Percentiles rank a stretch among this genome's conserved stretches.
Evolutionary conservation across 306 rosid species (phyloP).

Genomic region (Adenanthera pavonina): DNA sequence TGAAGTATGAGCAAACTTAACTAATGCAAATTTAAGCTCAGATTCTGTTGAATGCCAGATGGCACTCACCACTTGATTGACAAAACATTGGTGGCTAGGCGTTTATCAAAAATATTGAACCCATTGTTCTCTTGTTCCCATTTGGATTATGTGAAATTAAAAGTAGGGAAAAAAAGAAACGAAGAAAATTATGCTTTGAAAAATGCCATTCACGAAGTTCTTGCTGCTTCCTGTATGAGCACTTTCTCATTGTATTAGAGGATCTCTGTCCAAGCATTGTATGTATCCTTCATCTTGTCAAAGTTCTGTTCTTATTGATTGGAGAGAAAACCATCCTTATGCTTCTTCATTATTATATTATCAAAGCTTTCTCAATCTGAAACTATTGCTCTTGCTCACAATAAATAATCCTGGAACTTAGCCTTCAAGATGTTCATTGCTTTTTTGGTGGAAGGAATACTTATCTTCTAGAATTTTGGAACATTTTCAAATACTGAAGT

Average conservation of each 20-base stretch:
- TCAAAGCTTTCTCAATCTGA: conserved; percentile 8
- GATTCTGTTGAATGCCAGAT: conserved; percentile 40
- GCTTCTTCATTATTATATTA: conserved; percentile 6
- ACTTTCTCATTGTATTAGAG: conserved; percentile 27
- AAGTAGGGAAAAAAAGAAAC: conserved; percentile 2
- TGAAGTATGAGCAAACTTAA: conserved; percentile 46
- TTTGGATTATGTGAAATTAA: conserved; percentile 29
- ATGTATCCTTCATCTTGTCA: conserved; percentile 33
- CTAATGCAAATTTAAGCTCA: conserved; percentile 41
- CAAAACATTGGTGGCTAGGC: conserved; percentile 39
- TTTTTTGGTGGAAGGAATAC: conserved; percentile 21
- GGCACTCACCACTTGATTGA: conserved; percentile 37
- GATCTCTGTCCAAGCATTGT: conserved; percentile 39
- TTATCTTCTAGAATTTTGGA: not conserved
- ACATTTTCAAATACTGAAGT: conserved; percentile 38
- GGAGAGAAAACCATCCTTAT: conserved; percentile 2
- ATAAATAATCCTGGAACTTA: conserved; percentile 33
- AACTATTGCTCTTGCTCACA: conserved; percentile 23
- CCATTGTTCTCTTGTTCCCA: conserved; percentile 35
- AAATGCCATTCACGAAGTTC: conserved; percentile 21
- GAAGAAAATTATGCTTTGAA: conserved; percentile 30
- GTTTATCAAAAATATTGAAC: conserved; percentile 40
- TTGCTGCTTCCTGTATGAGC: conserved; percentile 37
- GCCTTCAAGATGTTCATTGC: conserved; percentile 30
- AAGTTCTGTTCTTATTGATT: conserved; percentile 27